These are phyloP conservation scores for Septoria linicola DNA, from an alignment of 2,329 filamentous ascomycete species.

Conservation along the genomic window DNA sequence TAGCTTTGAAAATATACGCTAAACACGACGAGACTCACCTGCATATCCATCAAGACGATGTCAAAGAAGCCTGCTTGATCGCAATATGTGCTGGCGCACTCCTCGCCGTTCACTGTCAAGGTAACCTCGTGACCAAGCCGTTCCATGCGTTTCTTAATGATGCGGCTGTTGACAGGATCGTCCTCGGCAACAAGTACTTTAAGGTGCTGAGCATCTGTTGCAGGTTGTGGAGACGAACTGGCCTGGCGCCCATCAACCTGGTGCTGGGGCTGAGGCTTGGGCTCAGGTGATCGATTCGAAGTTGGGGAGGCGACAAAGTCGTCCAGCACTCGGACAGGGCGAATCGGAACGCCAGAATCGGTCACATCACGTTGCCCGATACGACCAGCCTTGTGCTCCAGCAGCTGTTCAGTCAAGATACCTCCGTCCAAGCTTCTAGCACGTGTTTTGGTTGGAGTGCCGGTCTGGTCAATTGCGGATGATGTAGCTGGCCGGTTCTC, in stretches of 20 bases:
- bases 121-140: constrained; percentile 70
- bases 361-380: constrained; percentile 43
- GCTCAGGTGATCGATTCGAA: constrained; percentile 9
- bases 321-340: constrained; percentile 50
- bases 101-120: constrained; percentile 78
- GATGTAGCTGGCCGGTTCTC: constrained; percentile 33
- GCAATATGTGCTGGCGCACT: constrained; percentile 70
- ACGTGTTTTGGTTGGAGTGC: constrained; percentile 21
- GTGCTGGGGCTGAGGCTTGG: neutral
- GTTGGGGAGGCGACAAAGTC: constrained; percentile 31
- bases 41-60: constrained; percentile 88
- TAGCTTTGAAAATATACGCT: constrained; percentile 11
- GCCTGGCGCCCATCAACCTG: neutral
- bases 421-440: constrained; percentile 28
- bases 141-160: constrained; percentile 76
- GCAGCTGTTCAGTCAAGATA: constrained; percentile 27
- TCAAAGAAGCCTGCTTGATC: constrained; percentile 66
- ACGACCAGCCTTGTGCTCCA: constrained; percentile 46
- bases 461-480: constrained; percentile 7
- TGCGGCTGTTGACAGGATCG: constrained; percentile 81
- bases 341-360: constrained; percentile 46
- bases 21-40: constrained; percentile 55
- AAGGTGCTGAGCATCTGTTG: constrained; percentile 46
- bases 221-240: no score
- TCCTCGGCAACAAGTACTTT: constrained; percentile 80